phyloP scores from a whole-genome alignment of 2,329 filamentous ascomycete genomes.

The Thelonectria discophora region DNA sequence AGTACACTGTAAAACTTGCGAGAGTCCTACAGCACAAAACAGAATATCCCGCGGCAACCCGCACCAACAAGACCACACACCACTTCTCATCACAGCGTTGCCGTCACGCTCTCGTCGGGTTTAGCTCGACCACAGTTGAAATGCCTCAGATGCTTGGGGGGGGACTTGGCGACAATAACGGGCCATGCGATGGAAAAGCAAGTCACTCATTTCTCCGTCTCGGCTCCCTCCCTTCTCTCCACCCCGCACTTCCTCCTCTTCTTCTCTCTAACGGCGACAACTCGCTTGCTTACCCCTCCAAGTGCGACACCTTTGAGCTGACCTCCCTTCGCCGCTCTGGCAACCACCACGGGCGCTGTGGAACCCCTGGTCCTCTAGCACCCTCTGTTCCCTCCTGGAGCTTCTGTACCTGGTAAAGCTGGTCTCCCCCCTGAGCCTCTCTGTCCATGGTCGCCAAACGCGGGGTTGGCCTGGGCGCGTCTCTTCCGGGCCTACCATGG shows the following conservation, averaged over 20 bases:
- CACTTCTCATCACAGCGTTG: conserved; percentile 3
- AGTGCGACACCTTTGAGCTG: conserved; percentile 3
- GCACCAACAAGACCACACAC: conserved; percentile 7
- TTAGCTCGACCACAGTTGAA: conserved; percentile 6
- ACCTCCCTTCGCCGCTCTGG: conserved; percentile 13
- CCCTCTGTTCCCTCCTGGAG: conserved; percentile 4
- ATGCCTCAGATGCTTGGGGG: conserved; percentile 23
- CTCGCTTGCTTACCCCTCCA: conserved; percentile 13
- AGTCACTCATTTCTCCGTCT: neutral
- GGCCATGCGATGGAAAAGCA: conserved; percentile 10
- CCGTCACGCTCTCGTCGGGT: conserved; percentile 1
- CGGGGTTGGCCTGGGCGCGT: conserved; percentile 34
- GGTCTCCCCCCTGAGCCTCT: too few species aligned
- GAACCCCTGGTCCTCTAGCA: neutral
- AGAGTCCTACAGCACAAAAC: too few species aligned
- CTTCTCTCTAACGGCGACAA: neutral
- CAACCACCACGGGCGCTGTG: conserved; percentile 11
- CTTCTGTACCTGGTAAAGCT: conserved; percentile 24
- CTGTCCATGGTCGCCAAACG: conserved; percentile 38
- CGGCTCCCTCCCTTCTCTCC: neutral
- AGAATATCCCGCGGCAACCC: conserved; percentile 36
- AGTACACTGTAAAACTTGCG: conserved; percentile 19
- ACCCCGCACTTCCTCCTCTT: neutral
- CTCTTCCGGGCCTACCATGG: neutral
- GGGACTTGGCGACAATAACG: conserved; percentile 6